These are phyloP conservation scores for Rhododendron williamsianum DNA, from an alignment of 148 eudicot species.

Conservation along the genomic window DNA sequence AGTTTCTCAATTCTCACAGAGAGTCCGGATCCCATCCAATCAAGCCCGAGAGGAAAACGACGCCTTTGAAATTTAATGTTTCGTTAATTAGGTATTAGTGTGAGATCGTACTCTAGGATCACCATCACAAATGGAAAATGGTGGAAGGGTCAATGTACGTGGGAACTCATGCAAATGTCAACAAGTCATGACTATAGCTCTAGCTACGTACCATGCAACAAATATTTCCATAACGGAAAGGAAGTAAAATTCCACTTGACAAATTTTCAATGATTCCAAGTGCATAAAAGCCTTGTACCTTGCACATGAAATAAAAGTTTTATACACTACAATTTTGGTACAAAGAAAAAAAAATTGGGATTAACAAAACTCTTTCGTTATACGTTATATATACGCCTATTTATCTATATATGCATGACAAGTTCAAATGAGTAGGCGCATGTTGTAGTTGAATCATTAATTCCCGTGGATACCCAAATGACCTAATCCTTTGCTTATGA, in stretches of 20 bases:
- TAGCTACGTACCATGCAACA: not conserved
- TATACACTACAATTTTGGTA: no score
- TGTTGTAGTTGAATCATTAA: not conserved
- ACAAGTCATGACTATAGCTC: not conserved
- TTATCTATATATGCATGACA: not conserved
- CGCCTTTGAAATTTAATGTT: not conserved
- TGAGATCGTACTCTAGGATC: not conserved
- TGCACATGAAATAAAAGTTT: no score
- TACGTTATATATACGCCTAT: not conserved
- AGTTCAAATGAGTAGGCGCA: not conserved
- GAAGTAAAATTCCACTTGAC: not conserved
- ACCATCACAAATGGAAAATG: slow-evolving; percentile 2
- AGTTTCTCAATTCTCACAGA: no score
- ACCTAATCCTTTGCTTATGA: not conserved
- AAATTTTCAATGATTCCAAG: not conserved
- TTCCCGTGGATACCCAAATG: not conserved
- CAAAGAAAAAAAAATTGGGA: no score
- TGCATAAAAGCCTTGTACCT: no score
- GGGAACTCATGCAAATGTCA: not conserved
- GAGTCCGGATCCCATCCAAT: not conserved
- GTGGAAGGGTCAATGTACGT: not conserved
- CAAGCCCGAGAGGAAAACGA: no score
- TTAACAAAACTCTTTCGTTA: no score
- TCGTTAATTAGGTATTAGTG: not conserved
- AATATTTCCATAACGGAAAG: not conserved